phyloP scores from a whole-genome alignment of 2,329 filamentous ascomycete species.

The Ambrosiella cleistominuta region DNA sequence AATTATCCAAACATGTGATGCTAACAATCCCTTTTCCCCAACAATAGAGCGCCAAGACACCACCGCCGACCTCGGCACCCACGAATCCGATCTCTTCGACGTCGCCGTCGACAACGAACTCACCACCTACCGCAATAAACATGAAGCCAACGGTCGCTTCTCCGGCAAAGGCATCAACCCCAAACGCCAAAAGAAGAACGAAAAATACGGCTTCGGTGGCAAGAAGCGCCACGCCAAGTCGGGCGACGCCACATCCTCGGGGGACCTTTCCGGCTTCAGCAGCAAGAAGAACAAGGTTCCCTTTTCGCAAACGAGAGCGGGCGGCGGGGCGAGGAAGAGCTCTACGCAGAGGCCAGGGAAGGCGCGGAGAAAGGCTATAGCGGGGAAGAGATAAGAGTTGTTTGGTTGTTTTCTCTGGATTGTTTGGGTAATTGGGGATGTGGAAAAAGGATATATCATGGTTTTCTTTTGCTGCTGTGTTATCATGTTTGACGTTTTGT shows the following conservation, averaged over 20 bases:
- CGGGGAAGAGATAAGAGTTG: slow-evolving; percentile 9
- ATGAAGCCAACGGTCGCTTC: slow-evolving; percentile 25
- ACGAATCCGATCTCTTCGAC: slow-evolving; percentile 77
- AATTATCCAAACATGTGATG: neutral
- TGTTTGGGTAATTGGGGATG: neutral
- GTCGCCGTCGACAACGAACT: slow-evolving; percentile 61
- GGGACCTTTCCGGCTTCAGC: slow-evolving; percentile 66
- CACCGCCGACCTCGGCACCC: slow-evolving; percentile 41
- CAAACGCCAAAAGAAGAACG: slow-evolving; percentile 86
- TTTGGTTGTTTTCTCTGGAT: neutral
- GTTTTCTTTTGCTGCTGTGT: neutral
- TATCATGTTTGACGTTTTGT: neutral
- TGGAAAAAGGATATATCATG: neutral
- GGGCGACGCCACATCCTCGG: slow-evolving; percentile 67
- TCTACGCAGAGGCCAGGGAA: slow-evolving; percentile 13
- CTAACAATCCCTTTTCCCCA: slow-evolving; percentile 6
- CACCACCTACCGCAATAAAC: slow-evolving; percentile 21
- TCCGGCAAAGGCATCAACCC: slow-evolving; percentile 27
- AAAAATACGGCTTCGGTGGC: slow-evolving; percentile 87
- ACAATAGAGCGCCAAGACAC: slow-evolving; percentile 66
- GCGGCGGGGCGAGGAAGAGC: slow-evolving; percentile 9
- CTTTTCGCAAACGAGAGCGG: slow-evolving; percentile 11
- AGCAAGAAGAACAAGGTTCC: slow-evolving; percentile 35
- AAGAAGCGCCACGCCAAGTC: slow-evolving; percentile 90
- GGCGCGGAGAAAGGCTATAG: slow-evolving; percentile 14